A percentile compares a stretch with the other conserved stretches of the same genome.
phyloP scores from a whole-genome alignment of 495 filamentous ascomycete species.

The Penicillium manginii region DNA sequence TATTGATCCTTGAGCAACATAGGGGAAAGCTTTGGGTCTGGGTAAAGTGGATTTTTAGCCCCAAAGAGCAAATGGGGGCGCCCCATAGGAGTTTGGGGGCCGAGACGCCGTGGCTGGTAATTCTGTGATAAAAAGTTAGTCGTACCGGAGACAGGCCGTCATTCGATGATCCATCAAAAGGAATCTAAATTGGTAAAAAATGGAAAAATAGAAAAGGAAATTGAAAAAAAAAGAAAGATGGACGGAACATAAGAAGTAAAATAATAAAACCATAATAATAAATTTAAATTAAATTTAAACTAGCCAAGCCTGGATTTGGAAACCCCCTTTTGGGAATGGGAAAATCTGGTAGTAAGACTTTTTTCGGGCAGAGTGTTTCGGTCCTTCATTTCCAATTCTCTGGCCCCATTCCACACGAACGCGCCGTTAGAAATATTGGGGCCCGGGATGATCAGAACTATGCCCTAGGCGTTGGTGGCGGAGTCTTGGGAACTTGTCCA shows the following conservation, averaged over 20 bases:
- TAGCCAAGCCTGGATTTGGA: neutral
- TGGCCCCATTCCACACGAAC: slow-evolving; percentile 24
- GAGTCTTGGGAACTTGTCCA: neutral
- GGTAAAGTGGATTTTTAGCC: slow-evolving; percentile 25
- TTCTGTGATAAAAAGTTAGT: slow-evolving; percentile 17
- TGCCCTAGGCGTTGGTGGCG: neutral
- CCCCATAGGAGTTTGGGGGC: slow-evolving; percentile 24
- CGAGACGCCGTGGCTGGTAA: slow-evolving; percentile 24
- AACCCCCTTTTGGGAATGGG: neutral
- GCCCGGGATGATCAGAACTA: neutral
- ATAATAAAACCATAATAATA: neutral
- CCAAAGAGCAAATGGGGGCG: slow-evolving; percentile 20
- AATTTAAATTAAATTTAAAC: neutral
- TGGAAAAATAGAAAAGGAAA: slow-evolving; percentile 6
- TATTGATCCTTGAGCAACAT: slow-evolving; percentile 27
- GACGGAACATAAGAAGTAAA: neutral
- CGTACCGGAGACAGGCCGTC: slow-evolving; percentile 11
- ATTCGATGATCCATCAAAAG: slow-evolving; percentile 14
- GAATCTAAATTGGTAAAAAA: slow-evolving; percentile 8
- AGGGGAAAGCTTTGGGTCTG: slow-evolving; percentile 15
- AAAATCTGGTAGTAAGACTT: neutral
- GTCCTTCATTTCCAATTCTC: slow-evolving; percentile 5
- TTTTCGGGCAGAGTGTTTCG: neutral
- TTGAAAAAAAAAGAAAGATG: slow-evolving; percentile 12
- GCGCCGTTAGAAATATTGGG: slow-evolving; percentile 19